phyloP scores from a whole-genome alignment of 257 asterid species.

The Scutellaria minor region DNA sequence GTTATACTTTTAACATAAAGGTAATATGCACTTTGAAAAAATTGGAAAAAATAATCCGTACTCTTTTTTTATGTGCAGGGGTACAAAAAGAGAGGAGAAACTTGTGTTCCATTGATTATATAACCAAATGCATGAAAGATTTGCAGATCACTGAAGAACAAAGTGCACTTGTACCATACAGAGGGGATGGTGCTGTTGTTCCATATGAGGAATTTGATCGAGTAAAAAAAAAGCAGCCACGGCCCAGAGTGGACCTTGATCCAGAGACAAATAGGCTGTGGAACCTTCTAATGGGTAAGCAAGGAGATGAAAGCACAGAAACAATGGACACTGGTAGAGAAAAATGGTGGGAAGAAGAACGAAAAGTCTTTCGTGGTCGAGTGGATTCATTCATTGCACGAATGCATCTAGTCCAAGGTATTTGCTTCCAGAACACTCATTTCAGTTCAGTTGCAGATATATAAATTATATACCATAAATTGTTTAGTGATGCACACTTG shows the following conservation, averaged over 20 bases:
- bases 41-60: neutral
- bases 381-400: slow-evolving; percentile 88
- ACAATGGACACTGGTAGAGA: slow-evolving; percentile 58
- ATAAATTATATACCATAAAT: slow-evolving; percentile 3
- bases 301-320: slow-evolving; percentile 63
- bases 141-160: slow-evolving; percentile 51
- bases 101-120: slow-evolving; percentile 46
- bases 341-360: slow-evolving; percentile 90
- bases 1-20: slow-evolving; percentile 21
- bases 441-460: slow-evolving; percentile 10
- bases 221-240: slow-evolving; percentile 55
- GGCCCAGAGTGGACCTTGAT: slow-evolving; percentile 96
- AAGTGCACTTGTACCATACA: slow-evolving; percentile 73
- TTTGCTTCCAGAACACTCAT: slow-evolving; percentile 28
- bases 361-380: slow-evolving; percentile 75
- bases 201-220: slow-evolving; percentile 56
- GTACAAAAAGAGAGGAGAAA: slow-evolving; percentile 36
- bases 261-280: slow-evolving; percentile 82
- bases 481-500: slow-evolving; percentile 20
- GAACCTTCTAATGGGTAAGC: slow-evolving; percentile 85
- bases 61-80: slow-evolving; percentile 49
- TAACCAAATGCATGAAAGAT: slow-evolving; percentile 46
- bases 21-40: slow-evolving; percentile 22
- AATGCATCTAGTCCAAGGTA: slow-evolving; percentile 98
- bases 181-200: slow-evolving; percentile 61